Evolutionary conservation across 176 grass and related monocot species (phyloP).

Genomic region (Oryza punctata): DNA sequence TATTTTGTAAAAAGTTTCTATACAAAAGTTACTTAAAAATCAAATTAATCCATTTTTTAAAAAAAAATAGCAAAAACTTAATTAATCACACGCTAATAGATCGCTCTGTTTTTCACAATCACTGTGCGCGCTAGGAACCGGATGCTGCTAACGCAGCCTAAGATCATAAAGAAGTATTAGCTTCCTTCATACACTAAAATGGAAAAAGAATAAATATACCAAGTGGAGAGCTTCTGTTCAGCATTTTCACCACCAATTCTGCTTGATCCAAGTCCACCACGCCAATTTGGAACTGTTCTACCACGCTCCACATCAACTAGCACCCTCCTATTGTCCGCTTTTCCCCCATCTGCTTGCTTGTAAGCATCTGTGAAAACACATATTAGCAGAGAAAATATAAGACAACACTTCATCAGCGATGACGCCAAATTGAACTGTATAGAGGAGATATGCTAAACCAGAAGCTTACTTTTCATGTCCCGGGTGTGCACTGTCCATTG

Average conservation of each 20-base stretch:
- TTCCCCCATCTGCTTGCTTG: constrained; percentile 90
- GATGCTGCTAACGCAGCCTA: too few relatives aligned
- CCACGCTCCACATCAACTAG: constrained; percentile 96
- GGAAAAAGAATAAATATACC: constrained; percentile 5
- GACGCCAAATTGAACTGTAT: constrained; percentile 2
- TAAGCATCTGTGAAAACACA: constrained; percentile 63
- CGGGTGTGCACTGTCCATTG: constrained; percentile 62
- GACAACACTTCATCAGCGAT: neutral
- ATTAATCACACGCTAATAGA: too few relatives aligned
- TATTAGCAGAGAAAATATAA: constrained; percentile 18
- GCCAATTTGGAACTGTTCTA: constrained; percentile 95
- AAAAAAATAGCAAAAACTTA: too few relatives aligned
- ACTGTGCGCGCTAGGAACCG: too few relatives aligned
- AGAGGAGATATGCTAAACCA: neutral
- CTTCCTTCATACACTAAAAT: constrained; percentile 18
- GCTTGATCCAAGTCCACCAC: constrained; percentile 94
- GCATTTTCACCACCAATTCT: constrained; percentile 66
- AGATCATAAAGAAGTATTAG: neutral
- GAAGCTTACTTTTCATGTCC: constrained; percentile 87
- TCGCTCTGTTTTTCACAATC: too few relatives aligned
- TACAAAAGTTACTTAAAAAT: too few relatives aligned
- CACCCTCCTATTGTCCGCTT: constrained; percentile 70
- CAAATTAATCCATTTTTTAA: too few relatives aligned
- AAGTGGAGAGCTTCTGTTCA: constrained; percentile 40
- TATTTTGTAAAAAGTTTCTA: too few relatives aligned